Evolutionary conservation across 148 eudicot genomes (phyloP), one percentile per base, ranked within the genome.

Genomic region (Salicornia ramosissima): DNA sequence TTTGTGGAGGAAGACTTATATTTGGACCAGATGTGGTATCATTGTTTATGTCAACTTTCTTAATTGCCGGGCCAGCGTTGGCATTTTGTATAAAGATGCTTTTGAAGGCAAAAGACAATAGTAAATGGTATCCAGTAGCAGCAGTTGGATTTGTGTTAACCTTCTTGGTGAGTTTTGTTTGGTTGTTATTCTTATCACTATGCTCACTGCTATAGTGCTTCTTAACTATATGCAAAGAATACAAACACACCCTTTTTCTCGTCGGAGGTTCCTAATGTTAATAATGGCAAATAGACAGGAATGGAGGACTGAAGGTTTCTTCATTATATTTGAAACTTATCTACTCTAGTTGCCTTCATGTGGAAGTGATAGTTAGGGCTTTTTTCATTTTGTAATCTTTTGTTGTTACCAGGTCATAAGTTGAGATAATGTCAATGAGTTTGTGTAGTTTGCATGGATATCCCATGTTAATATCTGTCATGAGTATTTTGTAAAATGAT

Each of bases 1-100:
- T 80, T 21, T 83, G 81, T 58, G 87, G 89, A 45, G 98, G 98
- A 76, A 88, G 96, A 80, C 71, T 92, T 67, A 76, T 92, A 72
- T 92, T 92, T 75, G 98, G 96, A 75, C 98, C 98, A 2, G 96
- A 92, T 76, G 94, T 76, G 50, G 79, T 78, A 53, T 88, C 98
- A 58, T 76, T 92, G 68, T 77, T 83, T 51, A 42, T 92, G 21
- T 80, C 98, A 22, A 81, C 86, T 25, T 49, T 86, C 75, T 81
- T 92, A 57, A 85, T 92, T 78, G 90, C 75, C 11, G 90, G 76
- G 62, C 98, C 98, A 53, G 90, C 88, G 25, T 18, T 86, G 70
- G 72, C 84, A 26, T 92, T 92, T 61, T 90, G 89, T 71, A 53
- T 83, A 67, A 90, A 90, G 76, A 71, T 82, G 43, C 85, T 69